A percentile compares a stretch with the other conserved stretches of the same genome.
Evolutionary conservation across 2,329 filamentous ascomycete species (phyloP).

Genomic region (Trichoderma arundinaceum): DNA sequence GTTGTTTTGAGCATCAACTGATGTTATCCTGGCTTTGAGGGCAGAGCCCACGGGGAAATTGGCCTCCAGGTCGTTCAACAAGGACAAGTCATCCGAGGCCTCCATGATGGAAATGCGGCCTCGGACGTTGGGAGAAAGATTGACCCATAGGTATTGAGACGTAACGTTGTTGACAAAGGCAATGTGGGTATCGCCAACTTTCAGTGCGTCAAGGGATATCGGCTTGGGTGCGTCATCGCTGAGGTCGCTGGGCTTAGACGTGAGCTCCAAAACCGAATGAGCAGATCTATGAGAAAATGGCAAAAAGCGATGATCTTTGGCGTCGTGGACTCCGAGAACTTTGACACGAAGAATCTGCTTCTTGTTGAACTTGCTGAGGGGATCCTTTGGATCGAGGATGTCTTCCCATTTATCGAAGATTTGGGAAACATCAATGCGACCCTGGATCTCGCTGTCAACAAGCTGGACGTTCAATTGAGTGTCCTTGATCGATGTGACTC

Average conservation of each 20-base stretch:
- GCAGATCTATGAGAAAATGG: slow-evolving; percentile 85
- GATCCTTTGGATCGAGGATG: slow-evolving; percentile 80
- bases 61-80: slow-evolving; percentile 73
- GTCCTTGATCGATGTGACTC: slow-evolving; percentile 81
- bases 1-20: slow-evolving; percentile 73
- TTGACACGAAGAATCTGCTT: slow-evolving; percentile 76
- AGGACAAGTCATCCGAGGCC: slow-evolving; percentile 82
- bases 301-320: slow-evolving; percentile 86
- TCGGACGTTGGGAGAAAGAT: slow-evolving; percentile 83
- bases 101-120: slow-evolving; percentile 84
- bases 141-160: slow-evolving; percentile 85
- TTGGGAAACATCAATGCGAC: slow-evolving; percentile 92
- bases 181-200: slow-evolving; percentile 72
- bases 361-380: slow-evolving; percentile 72
- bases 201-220: slow-evolving; percentile 74
- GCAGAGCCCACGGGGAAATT: slow-evolving; percentile 93
- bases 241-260: slow-evolving; percentile 73
- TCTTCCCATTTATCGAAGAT: slow-evolving; percentile 87
- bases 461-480: slow-evolving; percentile 93
- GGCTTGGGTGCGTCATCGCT: slow-evolving; percentile 53
- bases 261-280: slow-evolving; percentile 86
- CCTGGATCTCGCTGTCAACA: slow-evolving; percentile 74
- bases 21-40: slow-evolving; percentile 77
- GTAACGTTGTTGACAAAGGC: slow-evolving; percentile 92
- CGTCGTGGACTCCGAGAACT: slow-evolving; percentile 86